Conservation (phyloP, 495 filamentous ascomycete species). For the Xylaria venustula region DNA sequence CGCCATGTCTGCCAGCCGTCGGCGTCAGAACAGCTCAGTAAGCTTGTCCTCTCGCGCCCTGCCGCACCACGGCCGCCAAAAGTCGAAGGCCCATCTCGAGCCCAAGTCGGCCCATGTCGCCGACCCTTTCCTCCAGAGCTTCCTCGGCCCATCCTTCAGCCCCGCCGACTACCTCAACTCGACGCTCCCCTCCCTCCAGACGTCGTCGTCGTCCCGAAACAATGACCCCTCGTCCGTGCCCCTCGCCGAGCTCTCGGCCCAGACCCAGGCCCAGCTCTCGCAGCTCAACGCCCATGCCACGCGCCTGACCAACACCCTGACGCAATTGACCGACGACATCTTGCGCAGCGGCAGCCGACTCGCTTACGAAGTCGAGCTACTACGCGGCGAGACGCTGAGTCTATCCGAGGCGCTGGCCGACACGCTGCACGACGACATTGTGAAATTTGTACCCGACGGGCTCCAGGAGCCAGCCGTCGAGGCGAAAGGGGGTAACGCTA, state of each 20-base stretch:
- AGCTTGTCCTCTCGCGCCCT: conserved; percentile 19
- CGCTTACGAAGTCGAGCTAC: conserved; percentile 91
- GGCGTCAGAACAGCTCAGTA: conserved; percentile 37
- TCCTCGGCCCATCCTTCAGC: conserved; percentile 73
- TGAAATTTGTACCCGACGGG: conserved; percentile 62
- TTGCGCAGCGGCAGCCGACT: conserved; percentile 79
- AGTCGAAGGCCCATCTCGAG: conserved; percentile 29
- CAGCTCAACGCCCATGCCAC: conserved; percentile 86
- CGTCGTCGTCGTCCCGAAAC: conserved; percentile 14
- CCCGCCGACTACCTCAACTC: conserved; percentile 78
- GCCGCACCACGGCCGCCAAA: conserved; percentile 24
- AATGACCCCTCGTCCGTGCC: conserved; percentile 53
- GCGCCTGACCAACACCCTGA: conserved; percentile 77
- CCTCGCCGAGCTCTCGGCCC: conserved; percentile 72
- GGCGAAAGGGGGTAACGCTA: conserved; percentile 11
- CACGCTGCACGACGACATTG: conserved; percentile 64
- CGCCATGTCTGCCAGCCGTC: conserved; percentile 29
- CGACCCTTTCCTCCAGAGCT: conserved; percentile 63
- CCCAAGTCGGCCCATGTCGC: conserved; percentile 55
- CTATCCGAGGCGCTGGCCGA: conserved; percentile 76
- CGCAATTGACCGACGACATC: conserved; percentile 91
- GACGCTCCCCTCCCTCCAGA: conserved; percentile 64
- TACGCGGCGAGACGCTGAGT: conserved; percentile 79
- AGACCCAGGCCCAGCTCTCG: conserved; percentile 80
- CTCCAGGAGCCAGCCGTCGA: conserved; percentile 27